phyloP scores from a whole-genome alignment of 1,284 basidiomycete genomes.

The Entoloma clypeatum region DNA sequence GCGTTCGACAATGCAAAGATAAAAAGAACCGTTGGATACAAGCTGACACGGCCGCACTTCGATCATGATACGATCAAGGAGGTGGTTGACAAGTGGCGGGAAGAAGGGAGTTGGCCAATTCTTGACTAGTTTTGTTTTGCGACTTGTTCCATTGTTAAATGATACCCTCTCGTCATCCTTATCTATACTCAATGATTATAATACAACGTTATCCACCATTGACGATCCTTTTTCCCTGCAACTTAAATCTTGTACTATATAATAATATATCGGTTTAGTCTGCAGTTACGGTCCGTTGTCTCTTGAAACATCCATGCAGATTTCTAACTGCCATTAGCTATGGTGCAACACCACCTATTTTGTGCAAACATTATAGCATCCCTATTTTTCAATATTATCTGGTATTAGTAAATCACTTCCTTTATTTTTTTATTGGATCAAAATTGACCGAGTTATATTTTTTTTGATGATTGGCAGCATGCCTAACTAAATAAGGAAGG shows the following conservation, averaged over 20 bases:
- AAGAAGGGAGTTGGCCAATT: slow-evolving; percentile 70
- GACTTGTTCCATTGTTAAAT: slow-evolving; percentile 1
- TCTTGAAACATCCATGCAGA: too few species aligned
- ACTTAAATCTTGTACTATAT: slow-evolving; percentile 6
- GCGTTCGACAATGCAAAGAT: slow-evolving; percentile 67
- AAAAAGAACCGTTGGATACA: slow-evolving; percentile 72
- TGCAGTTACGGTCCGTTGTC: slow-evolving; percentile 25
- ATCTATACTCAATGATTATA: background rate
- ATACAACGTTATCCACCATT: slow-evolving; percentile 1
- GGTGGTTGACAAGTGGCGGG: slow-evolving; percentile 76
- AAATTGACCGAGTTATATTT: too few species aligned
- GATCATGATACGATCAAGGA: slow-evolving; percentile 63
- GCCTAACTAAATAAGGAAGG: too few species aligned
- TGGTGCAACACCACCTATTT: too few species aligned
- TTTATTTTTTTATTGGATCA: too few species aligned
- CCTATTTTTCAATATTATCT: too few species aligned
- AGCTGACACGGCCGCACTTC: slow-evolving; percentile 61
- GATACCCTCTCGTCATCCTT: slow-evolving; percentile 1
- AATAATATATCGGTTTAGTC: slow-evolving; percentile 7
- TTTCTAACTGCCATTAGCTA: too few species aligned
- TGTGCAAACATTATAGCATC: too few species aligned
- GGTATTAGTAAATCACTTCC: too few species aligned
- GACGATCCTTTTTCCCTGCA: slow-evolving; percentile 5
- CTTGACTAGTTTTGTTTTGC: slow-evolving; percentile 23
- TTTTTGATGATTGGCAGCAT: too few species aligned